Evolutionary conservation across 2,329 filamentous ascomycete species (phyloP).

Genomic region (Amauroascus niger): DNA sequence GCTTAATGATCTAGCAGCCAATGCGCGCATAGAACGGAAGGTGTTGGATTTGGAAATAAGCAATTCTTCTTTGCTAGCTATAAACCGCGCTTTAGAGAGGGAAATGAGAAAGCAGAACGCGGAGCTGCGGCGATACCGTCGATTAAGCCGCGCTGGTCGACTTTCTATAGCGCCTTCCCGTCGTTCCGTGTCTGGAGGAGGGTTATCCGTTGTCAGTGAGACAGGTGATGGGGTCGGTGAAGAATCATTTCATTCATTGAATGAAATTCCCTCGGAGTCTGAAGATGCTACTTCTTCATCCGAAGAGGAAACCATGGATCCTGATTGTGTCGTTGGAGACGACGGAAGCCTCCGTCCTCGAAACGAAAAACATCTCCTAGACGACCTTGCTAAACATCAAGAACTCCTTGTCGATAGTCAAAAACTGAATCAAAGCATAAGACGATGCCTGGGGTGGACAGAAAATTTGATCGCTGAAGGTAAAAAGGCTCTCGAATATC

Average conservation of each 20-base stretch:
- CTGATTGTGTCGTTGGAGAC: conserved; percentile 29
- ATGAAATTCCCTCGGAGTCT: conserved; percentile 25
- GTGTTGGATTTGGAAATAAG: conserved; percentile 94
- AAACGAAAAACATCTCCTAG: conserved; percentile 73
- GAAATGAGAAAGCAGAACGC: conserved; percentile 85
- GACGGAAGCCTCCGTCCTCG: conserved; percentile 50
- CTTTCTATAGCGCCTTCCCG: conserved; percentile 51
- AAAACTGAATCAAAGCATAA: conserved; percentile 90
- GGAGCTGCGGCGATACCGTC: conserved; percentile 73
- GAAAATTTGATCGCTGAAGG: conserved; percentile 85
- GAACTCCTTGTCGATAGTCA: conserved; percentile 82
- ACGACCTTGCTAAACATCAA: conserved; percentile 80
- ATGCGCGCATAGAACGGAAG: conserved; percentile 83
- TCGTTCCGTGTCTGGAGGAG: conserved; percentile 38
- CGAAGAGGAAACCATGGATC: conserved; percentile 31
- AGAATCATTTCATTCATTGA: conserved; percentile 26
- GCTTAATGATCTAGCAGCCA: conserved; percentile 71
- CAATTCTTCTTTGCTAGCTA: conserved; percentile 87
- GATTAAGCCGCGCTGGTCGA: conserved; percentile 72
- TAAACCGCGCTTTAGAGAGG: conserved; percentile 84
- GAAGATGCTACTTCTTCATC: conserved; percentile 33
- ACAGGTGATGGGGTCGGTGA: conserved; percentile 30
- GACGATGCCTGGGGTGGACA: conserved; percentile 78
- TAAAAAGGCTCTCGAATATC: conserved; percentile 75
- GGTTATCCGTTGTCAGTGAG: conserved; percentile 40